A percentile compares a stretch with the other conserved stretches of the same genome.
These are phyloP conservation scores for Pyrenophora tritici-repentis DNA, from an alignment of 2,329 filamentous ascomycete genomes.

Conservation along the genomic window DNA sequence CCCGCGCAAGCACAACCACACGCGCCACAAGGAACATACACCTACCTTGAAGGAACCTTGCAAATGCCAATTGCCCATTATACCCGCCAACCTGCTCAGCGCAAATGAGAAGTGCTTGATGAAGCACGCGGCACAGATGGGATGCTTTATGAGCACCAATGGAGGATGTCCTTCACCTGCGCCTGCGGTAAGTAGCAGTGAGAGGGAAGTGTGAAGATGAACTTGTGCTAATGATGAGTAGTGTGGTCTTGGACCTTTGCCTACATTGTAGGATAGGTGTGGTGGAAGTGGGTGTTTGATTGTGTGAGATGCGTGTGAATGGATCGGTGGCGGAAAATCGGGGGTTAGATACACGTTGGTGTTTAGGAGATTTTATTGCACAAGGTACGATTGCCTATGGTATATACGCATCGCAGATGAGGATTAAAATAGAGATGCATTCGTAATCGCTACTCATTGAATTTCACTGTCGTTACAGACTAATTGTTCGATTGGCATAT, in stretches of 20 bases:
- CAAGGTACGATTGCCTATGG: no score
- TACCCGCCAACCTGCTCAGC: slow-evolving; percentile 32
- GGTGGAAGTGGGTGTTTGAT: no score
- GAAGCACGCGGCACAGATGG: slow-evolving; percentile 21
- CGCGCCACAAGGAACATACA: slow-evolving; percentile 30
- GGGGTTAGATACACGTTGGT: no score
- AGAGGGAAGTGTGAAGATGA: neutral
- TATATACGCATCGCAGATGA: no score
- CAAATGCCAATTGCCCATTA: slow-evolving; percentile 31
- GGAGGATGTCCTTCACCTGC: slow-evolving; percentile 26
- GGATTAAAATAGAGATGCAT: no score
- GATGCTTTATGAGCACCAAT: slow-evolving; percentile 21
- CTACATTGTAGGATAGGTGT: neutral
- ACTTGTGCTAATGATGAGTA: slow-evolving; percentile 1
- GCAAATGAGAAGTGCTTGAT: slow-evolving; percentile 29
- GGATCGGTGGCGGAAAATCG: no score
- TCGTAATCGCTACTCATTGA: no score
- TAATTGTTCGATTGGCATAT: no score
- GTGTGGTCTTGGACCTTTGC: slow-evolving; percentile 21
- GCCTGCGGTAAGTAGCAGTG: slow-evolving; percentile 16
- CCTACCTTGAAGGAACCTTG: slow-evolving; percentile 34
- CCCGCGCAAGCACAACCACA: slow-evolving; percentile 9
- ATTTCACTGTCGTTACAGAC: no score
- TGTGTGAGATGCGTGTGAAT: no score
- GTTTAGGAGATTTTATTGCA: no score